Base-by-base conservation (phyloP, 352 stramenopile genomes). In the Phytophthora fragariaefolia region DNA sequence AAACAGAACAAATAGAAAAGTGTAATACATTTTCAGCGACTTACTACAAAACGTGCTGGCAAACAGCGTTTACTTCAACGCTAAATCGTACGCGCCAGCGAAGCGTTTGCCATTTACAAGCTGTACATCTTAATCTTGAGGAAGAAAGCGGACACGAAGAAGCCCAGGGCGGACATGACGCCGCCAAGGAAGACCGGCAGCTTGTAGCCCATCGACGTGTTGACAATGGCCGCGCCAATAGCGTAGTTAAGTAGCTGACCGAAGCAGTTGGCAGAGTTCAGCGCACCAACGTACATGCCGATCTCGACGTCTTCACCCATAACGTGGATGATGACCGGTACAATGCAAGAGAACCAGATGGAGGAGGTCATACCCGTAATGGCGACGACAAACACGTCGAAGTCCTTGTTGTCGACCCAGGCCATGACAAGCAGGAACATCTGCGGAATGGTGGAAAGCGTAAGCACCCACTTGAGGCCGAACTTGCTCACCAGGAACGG, bases 401-500 rank as follows among this genome's bases (percentile, higher is more conserved):
- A 69, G 27, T 27, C 51, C 45, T 63, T 66, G 58, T 62, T 74
- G 28, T 20, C 64, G 23, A 24, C 50, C 52, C 71, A 82, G 12
- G 75, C 67, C 59, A 82, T 71, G 34, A 65, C 15, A 7, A 82
- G 12, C 6, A 84, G 59, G 22, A 75, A 64, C 42, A 58, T 70
- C 51, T 84, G 76, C 27, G 76, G 76, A n/a, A 84, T 18, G 10
- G 72, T 73, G 2, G 70, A 69, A 3, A 63, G 5, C 12, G 69
- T 65, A 10, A 84, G 43, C 10, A 78, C 67, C 63, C 66, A 76
- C 47, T 74, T 71, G 34, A 71, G 56, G 22, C 76, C 76, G 22
- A 80, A 71, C 52, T 76, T 77, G 42, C 59, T 61, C 45, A 80
- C 73, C 4, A 84, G 47, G 57, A 74, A 71, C 30, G 73, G 76